Evolutionary conservation across 495 filamentous ascomycete species (phyloP).

Genomic region (Pseudomonodictys pantanalensis): DNA sequence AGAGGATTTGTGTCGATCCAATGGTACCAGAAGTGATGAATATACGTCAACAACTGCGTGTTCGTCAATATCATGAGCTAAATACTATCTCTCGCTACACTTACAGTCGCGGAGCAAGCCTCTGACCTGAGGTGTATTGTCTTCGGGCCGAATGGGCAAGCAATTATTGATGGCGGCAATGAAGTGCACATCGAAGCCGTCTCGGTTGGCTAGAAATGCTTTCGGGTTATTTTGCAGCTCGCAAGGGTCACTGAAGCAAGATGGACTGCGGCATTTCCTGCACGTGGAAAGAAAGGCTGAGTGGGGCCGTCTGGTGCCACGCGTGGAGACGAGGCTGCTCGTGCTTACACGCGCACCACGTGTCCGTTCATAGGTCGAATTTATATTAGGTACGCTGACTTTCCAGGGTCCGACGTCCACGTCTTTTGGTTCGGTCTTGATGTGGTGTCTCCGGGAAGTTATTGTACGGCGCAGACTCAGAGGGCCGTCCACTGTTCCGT

Average conservation of each 20-base stretch:
- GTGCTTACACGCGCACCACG: no score
- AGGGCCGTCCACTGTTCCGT: neutral
- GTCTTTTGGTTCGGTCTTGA: no score
- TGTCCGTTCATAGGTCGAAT: no score
- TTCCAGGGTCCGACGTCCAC: no score
- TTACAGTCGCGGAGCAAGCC: conserved; percentile 35
- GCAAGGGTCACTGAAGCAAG: conserved; percentile 18
- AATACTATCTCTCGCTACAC: conserved; percentile 2
- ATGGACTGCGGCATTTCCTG: conserved; percentile 8
- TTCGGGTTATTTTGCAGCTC: no score
- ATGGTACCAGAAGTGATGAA: conserved; percentile 23
- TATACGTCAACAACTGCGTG: conserved; percentile 16
- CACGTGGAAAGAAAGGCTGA: no score
- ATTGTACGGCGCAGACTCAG: neutral
- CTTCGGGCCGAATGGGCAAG: conserved; percentile 20
- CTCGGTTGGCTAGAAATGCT: conserved; percentile 10
- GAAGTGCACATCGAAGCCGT: conserved; percentile 16
- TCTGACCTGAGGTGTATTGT: no score
- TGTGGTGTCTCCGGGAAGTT: no score
- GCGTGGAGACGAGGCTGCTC: no score
- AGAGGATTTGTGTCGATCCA: conserved; percentile 32
- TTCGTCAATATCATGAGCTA: conserved; percentile 7
- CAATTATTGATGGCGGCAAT: conserved; percentile 28
- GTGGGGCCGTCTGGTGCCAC: no score
- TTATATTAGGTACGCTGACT: no score